Percentiles rank a stretch among this genome's conserved stretches.
phyloP scores from a whole-genome alignment of 768 basidiomycete species.

The Hygrophorus pudorinus region DNA sequence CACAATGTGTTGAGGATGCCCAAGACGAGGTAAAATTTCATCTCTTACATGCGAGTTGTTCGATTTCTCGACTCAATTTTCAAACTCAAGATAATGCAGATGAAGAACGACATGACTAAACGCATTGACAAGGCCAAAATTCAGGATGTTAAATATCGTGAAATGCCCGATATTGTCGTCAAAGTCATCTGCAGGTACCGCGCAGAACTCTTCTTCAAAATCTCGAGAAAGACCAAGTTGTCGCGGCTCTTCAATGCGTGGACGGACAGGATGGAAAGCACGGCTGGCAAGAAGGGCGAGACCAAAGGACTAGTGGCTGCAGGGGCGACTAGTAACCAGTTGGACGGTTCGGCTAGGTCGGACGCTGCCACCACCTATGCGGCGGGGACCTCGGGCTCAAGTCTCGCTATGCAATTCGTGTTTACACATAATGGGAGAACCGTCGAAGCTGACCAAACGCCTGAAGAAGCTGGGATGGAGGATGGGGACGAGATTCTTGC shows the following conservation, averaged over 20 bases:
- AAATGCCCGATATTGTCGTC: conserved; percentile 84
- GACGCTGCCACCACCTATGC: conserved; percentile 39
- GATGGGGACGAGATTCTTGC: conserved; percentile 85
- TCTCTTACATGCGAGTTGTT: not conserved
- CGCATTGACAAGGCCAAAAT: conserved; percentile 70
- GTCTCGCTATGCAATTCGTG: conserved; percentile 62
- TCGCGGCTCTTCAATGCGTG: conserved; percentile 77
- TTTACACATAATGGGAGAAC: conserved; percentile 78
- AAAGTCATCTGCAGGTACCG: conserved; percentile 85
- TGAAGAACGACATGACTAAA: conserved; percentile 76
- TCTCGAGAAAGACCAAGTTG: conserved; percentile 82
- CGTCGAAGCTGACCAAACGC: conserved; percentile 73
- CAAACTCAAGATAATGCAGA: conserved; percentile 50
- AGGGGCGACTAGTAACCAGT: conserved; percentile 21
- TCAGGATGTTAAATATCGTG: conserved; percentile 73
- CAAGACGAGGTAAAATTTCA: conserved; percentile 61
- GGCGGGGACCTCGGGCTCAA: conserved; percentile 26
- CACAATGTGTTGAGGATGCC: conserved; percentile 75
- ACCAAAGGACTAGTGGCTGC: conserved; percentile 16
- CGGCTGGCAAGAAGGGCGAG: conserved; percentile 32
- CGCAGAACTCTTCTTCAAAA: conserved; percentile 88
- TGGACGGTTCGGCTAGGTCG: conserved; percentile 42
- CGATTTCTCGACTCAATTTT: not conserved
- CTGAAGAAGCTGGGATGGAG: conserved; percentile 82
- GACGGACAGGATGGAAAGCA: conserved; percentile 80